Conservation (phyloP, 2,329 filamentous ascomycete genomes). For the Neonectria faginata region DNA sequence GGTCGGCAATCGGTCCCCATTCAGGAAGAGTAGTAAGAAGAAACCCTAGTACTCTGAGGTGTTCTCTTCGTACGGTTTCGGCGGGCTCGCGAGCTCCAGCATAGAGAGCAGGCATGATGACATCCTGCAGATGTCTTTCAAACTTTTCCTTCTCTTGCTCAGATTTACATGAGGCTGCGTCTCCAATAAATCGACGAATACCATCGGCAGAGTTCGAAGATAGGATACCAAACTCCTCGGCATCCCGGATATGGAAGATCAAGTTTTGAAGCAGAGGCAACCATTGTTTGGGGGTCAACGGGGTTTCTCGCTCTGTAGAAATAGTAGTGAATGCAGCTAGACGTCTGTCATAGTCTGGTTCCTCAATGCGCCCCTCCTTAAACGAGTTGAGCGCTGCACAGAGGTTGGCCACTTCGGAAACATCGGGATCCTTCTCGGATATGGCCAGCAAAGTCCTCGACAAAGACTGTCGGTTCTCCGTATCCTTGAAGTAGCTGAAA, state of each 20-base stretch:
- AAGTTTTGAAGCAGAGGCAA: slow-evolving; percentile 89
- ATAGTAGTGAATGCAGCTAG: slow-evolving; percentile 81
- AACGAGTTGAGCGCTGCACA: slow-evolving; percentile 87
- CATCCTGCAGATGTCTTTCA: slow-evolving; percentile 68
- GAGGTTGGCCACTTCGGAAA: slow-evolving; percentile 73
- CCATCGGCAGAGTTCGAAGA: slow-evolving; percentile 83
- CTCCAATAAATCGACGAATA: slow-evolving; percentile 81
- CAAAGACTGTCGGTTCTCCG: slow-evolving; percentile 78
- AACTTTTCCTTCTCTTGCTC: slow-evolving; percentile 58
- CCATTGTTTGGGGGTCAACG: slow-evolving; percentile 81
- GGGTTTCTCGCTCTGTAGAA: slow-evolving; percentile 68
- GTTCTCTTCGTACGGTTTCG: slow-evolving; percentile 86
- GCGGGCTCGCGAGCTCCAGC: slow-evolving; percentile 81
- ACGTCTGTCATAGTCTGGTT: slow-evolving; percentile 88
- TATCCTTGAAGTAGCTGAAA: slow-evolving; percentile 91
- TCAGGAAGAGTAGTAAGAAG: slow-evolving; percentile 77
- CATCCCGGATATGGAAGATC: slow-evolving; percentile 85
- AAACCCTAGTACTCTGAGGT: slow-evolving; percentile 81
- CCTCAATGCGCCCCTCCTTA: slow-evolving; percentile 77
- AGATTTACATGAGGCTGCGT: slow-evolving; percentile 58
- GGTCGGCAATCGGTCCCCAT: slow-evolving; percentile 79
- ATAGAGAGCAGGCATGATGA: slow-evolving; percentile 81
- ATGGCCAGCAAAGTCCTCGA: slow-evolving; percentile 80
- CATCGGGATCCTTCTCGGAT: slow-evolving; percentile 69
- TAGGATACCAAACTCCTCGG: slow-evolving; percentile 89